A percentile compares a stretch with the other conserved stretches of the same genome.
These are phyloP conservation scores for Mytilinidion resinicola DNA, from an alignment of 495 filamentous ascomycete genomes.

Conservation along the genomic window DNA sequence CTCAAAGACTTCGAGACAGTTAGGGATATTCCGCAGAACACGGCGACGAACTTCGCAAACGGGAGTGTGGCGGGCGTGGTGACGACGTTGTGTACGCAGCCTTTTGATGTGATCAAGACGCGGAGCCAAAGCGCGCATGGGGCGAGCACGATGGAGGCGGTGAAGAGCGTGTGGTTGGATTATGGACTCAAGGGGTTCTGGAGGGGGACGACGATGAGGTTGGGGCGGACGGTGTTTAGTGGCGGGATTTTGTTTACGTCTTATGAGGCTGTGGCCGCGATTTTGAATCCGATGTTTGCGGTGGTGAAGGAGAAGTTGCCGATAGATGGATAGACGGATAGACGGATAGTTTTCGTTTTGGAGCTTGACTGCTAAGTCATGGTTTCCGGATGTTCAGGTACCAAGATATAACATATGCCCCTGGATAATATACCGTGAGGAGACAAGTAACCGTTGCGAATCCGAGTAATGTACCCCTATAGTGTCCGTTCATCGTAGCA, in stretches of 20 bases:
- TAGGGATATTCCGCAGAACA: conserved; percentile 39
- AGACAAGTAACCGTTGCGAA: no score
- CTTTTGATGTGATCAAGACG: conserved; percentile 64
- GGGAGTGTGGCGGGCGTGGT: conserved; percentile 54
- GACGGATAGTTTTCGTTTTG: no score
- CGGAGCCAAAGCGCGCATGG: conserved; percentile 52
- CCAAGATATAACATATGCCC: no score
- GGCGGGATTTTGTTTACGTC: conserved; percentile 61
- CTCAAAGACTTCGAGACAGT: conserved; percentile 53
- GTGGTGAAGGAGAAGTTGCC: conserved; percentile 1
- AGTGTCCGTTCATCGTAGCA: no score
- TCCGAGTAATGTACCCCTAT: no score
- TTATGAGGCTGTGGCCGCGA: conserved; percentile 49
- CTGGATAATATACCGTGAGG: no score
- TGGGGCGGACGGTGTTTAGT: conserved; percentile 56
- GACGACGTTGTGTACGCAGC: conserved; percentile 58
- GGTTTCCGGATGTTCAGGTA: no score
- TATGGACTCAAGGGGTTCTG: conserved; percentile 57
- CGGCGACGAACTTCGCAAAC: conserved; percentile 52
- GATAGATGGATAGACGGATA: neutral
- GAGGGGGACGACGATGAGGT: conserved; percentile 61
- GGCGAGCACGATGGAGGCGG: conserved; percentile 48
- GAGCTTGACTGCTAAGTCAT: no score
- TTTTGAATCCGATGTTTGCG: conserved; percentile 22
- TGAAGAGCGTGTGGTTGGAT: conserved; percentile 46